Percentiles rank a stretch among this genome's conserved stretches.
Evolutionary conservation across 306 rosid species (phyloP).

Genomic region (Prunus davidiana): DNA sequence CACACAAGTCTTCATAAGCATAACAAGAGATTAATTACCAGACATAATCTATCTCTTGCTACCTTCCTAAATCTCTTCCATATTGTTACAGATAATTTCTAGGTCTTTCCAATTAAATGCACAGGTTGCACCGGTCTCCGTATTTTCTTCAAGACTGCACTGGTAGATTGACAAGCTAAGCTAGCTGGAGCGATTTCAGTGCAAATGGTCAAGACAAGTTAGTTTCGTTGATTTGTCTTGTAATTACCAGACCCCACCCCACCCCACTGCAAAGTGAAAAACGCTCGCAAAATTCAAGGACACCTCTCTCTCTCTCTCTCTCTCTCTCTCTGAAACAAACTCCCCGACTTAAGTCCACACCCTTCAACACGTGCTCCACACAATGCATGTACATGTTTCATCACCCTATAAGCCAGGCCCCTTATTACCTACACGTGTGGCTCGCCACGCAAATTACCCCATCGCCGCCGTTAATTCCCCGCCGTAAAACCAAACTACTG

Average conservation of each 20-base stretch:
- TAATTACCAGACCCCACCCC: neutral
- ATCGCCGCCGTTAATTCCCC: neutral
- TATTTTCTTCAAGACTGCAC: too few species aligned
- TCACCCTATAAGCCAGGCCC: neutral
- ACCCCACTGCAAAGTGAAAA: neutral
- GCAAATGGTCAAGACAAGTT: neutral
- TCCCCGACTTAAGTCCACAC: neutral
- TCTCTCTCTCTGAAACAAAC: neutral
- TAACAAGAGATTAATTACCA: too few species aligned
- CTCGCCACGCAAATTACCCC: neutral
- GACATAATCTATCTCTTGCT: too few species aligned
- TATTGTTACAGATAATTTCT: too few species aligned
- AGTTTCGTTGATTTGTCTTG: neutral
- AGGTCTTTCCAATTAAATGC: too few species aligned
- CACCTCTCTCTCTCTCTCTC: neutral
- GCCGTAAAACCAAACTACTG: neutral
- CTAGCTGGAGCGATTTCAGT: too few species aligned
- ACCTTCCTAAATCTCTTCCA: too few species aligned
- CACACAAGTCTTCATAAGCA: too few species aligned
- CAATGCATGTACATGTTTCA: neutral
- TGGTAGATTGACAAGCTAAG: too few species aligned
- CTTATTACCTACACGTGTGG: constrained; percentile 18
- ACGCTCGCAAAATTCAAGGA: neutral
- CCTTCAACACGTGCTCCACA: neutral
- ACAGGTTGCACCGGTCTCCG: too few species aligned